Conservation (phyloP, 257 asterid species). For the Prunella vulgaris region DNA sequence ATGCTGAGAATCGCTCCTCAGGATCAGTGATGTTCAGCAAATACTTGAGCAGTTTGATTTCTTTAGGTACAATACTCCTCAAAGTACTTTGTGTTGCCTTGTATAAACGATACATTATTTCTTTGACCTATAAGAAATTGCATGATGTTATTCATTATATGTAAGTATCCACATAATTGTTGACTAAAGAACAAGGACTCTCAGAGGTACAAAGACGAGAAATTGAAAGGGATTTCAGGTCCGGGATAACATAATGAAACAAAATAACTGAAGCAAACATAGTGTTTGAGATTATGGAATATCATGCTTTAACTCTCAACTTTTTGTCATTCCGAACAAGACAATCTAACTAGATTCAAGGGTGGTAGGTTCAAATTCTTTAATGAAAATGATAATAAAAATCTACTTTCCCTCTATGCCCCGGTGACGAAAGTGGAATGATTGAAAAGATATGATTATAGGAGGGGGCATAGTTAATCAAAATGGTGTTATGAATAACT, state of each 20-base stretch:
- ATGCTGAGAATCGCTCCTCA: conserved; percentile 88
- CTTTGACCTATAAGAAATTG: conserved; percentile 59
- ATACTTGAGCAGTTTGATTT: conserved; percentile 76
- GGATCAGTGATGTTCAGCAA: conserved; percentile 85
- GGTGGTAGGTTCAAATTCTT: no score
- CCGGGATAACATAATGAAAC: neutral
- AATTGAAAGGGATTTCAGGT: neutral
- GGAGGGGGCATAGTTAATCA: no score
- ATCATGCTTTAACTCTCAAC: no score
- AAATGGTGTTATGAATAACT: no score
- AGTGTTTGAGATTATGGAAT: neutral
- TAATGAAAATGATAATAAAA: no score
- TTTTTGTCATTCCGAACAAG: no score
- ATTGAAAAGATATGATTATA: no score
- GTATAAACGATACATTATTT: conserved; percentile 78
- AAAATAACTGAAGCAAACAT: neutral
- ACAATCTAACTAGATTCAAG: no score
- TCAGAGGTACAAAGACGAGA: no score
- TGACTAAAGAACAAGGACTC: neutral
- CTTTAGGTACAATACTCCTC: conserved; percentile 83
- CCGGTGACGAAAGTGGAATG: no score
- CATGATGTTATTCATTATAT: neutral
- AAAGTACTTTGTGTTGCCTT: conserved; percentile 81
- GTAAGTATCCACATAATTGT: neutral
- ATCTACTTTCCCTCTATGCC: no score